Conservation (phyloP, 805 yeast genomes). For the Wickerhamomyces ciferrii region DNA sequence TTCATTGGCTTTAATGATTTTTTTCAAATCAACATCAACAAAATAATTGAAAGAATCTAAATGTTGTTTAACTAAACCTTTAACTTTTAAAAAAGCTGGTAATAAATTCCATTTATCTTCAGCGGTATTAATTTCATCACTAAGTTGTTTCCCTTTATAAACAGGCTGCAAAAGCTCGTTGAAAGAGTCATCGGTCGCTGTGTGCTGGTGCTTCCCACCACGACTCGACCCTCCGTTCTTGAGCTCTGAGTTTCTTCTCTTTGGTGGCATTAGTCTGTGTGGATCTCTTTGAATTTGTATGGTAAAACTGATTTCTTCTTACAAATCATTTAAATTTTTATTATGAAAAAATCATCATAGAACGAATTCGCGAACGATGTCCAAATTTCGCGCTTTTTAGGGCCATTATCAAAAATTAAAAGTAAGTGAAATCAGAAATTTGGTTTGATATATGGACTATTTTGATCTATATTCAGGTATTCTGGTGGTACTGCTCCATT, state of each 20-base stretch:
- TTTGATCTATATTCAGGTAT: too few relatives aligned
- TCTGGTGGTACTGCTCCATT: too few relatives aligned
- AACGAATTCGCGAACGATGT: not conserved
- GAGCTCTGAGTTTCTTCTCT: conserved; percentile 18
- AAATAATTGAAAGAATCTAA: conserved; percentile 97
- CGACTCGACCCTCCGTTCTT: conserved; percentile 3
- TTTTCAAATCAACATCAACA: conserved; percentile 88
- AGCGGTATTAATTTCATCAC: conserved; percentile 87
- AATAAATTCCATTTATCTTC: conserved; percentile 95
- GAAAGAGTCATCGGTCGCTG: conserved; percentile 53
- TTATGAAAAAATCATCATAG: not conserved
- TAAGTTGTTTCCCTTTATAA: conserved; percentile 79
- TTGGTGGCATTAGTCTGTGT: conserved; percentile 20
- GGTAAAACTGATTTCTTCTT: too few relatives aligned
- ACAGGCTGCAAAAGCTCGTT: conserved; percentile 73
- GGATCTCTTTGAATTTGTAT: too few relatives aligned
- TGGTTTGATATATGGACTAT: too few relatives aligned
- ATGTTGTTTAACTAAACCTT: conserved; percentile 96
- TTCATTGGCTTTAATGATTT: conserved; percentile 89
- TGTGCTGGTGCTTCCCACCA: conserved; percentile 11
- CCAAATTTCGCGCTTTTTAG: too few relatives aligned
- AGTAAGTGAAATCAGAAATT: too few relatives aligned
- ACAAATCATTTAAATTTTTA: not conserved
- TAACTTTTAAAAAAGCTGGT: conserved; percentile 93
- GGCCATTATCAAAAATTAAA: too few relatives aligned